phyloP scores from a whole-genome alignment of 495 filamentous ascomycete genomes.

The Podospora pseudocomata region DNA sequence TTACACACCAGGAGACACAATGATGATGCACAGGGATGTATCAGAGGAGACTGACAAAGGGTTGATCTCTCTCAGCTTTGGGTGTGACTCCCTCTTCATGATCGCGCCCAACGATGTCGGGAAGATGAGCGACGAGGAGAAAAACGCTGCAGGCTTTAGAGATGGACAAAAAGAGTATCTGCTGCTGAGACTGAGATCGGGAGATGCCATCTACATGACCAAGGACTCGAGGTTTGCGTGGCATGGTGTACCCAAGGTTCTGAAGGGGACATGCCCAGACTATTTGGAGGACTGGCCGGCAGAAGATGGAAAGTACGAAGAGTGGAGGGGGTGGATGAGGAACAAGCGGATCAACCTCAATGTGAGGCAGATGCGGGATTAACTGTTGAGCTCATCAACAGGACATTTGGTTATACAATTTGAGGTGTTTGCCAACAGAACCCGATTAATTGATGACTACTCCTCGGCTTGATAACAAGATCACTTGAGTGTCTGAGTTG shows the following conservation, averaged over 20 bases:
- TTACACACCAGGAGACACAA: conserved; percentile 81
- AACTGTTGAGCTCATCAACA: background rate
- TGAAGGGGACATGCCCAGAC: conserved; percentile 70
- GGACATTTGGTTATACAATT: background rate
- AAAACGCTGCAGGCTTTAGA: conserved; percentile 14
- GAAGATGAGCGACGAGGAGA: conserved; percentile 32
- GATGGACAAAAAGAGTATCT: conserved; percentile 42
- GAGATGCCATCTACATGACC: conserved; percentile 80
- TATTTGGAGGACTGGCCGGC: conserved; percentile 76
- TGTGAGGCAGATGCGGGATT: conserved; percentile 81
- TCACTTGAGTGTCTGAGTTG: background rate
- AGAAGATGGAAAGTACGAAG: conserved; percentile 46
- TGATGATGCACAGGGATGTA: conserved; percentile 86
- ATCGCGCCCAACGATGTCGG: conserved; percentile 48
- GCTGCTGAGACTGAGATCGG: conserved; percentile 66
- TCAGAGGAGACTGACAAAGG: conserved; percentile 72
- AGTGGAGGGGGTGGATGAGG: conserved; percentile 81
- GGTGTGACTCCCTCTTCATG: conserved; percentile 83
- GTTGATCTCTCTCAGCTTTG: conserved; percentile 79
- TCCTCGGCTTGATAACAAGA: background rate
- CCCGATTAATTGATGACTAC: background rate
- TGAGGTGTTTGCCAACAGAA: background rate
- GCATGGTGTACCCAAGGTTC: conserved; percentile 86
- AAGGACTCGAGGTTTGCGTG: conserved; percentile 77
- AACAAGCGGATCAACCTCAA: conserved; percentile 87